Percentiles rank a stretch among this genome's conserved stretches.
These are phyloP conservation scores for Pythium oligandrum DNA, from an alignment of 352 stramenopile genomes.

Conservation along the genomic window DNA sequence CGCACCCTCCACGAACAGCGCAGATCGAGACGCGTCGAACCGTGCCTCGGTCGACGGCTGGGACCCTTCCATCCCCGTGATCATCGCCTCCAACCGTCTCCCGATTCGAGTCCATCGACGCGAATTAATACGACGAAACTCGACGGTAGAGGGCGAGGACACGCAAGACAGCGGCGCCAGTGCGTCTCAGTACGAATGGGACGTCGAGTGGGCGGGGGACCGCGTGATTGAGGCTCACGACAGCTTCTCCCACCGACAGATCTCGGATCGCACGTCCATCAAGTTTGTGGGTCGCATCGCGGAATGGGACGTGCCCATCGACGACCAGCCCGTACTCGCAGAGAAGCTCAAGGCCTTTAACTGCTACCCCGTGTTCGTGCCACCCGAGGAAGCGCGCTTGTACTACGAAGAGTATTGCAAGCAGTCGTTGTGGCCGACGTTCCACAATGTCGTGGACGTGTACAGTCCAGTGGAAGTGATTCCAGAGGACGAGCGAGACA, in stretches of 20 bases:
- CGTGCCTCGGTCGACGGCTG: conserved; percentile 24
- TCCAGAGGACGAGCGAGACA: conserved; percentile 23
- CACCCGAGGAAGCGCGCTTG: conserved; percentile 44
- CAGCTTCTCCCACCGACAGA: conserved; percentile 67
- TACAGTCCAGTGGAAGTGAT: conserved; percentile 76
- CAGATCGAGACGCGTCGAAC: too few species aligned
- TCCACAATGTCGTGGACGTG: conserved; percentile 95
- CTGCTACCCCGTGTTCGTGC: conserved; percentile 65
- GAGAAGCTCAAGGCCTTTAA: conserved; percentile 49
- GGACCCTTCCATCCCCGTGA: conserved; percentile 52
- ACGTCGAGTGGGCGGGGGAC: conserved; percentile 66
- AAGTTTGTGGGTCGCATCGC: conserved; percentile 69
- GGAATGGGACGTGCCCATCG: conserved; percentile 42
- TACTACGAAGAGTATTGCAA: conserved; percentile 96
- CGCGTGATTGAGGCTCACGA: conserved; percentile 73
- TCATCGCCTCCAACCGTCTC: conserved; percentile 70
- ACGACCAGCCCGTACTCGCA: conserved; percentile 45
- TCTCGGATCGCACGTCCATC: conserved; percentile 56
- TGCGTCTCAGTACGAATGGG: conserved; percentile 24
- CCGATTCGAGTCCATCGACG: conserved; percentile 37
- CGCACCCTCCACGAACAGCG: too few species aligned
- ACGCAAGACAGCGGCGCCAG: not conserved
- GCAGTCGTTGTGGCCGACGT: conserved; percentile 94
- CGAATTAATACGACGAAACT: conserved; percentile 1
- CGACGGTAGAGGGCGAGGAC: not conserved